Base-by-base conservation (phyloP, 257 asterid genomes). In the Hygrophila difformis region DNA sequence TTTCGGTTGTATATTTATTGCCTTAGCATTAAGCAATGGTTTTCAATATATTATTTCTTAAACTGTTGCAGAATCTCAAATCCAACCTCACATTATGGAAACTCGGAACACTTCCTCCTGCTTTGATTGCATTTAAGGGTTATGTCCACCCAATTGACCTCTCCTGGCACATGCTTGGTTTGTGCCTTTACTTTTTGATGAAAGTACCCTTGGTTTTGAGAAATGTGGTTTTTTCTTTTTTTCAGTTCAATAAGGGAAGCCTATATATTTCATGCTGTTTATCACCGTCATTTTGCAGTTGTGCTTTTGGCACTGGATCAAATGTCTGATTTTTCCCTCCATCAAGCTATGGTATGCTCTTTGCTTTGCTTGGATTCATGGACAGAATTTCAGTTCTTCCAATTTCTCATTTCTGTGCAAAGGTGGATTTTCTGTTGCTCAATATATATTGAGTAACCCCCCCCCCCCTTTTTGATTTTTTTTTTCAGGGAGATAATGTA, bases 401-500 rank as follows among this genome's bases (percentile, higher is more conserved):
- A 37, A 18, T 17, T 56, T 56, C n/a, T 31, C 16, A 39, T 17
- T 54, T 54, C 39, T 54, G n/a, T 2, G 1, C 19, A 12, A 8
- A 34, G 12, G 4, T n/a, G 24, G 8, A 35, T 33, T 7, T 34
- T 48, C 47, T 36, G 15, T 31, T 0, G 17, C 18, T 8, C 28
- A 17, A 48, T 31, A 17, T 48, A 18, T 5, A 23, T 15, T 17
- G 29, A 14, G 3, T 29, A 26, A 22, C 15, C 39, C 24, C 39
- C 37, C 28, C 8, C 39, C 15, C 47, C n/a, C 18, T 23, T 38
- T 37, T 6, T 19, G 39, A 17, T 16, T 24, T 26, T 46, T 28
- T 12, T 56, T 18, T 12, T 6, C 47, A 79, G 94, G 75, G 51
- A 12, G 68, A 74, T 60, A 74, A 62, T 60, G 81, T 61, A 49